Evolutionary conservation across 202 grass and related monocot species (phyloP).

Genomic region (Saccharum hybrid): DNA sequence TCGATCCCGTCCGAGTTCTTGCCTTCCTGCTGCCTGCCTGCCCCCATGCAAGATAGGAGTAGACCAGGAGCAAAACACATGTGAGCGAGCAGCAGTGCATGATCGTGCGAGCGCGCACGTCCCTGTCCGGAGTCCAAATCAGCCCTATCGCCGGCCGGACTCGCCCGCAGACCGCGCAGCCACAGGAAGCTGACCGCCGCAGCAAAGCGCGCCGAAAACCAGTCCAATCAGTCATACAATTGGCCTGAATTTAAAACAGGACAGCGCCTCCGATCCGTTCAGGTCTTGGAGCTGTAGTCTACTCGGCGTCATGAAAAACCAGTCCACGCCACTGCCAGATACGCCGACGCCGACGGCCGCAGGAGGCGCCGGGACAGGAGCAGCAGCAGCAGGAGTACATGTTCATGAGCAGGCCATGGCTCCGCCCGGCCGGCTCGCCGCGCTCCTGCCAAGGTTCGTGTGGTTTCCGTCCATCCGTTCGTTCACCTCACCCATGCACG

Average conservation of each 20-base stretch:
- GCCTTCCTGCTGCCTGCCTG: background rate
- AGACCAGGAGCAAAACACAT: background rate
- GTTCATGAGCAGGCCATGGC: background rate
- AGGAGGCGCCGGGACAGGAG: background rate
- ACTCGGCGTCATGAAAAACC: slow-evolving; percentile 9
- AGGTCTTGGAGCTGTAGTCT: background rate
- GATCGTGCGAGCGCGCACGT: background rate
- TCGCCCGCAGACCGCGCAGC: background rate
- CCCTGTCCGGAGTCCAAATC: background rate
- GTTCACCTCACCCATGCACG: background rate
- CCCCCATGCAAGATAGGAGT: background rate
- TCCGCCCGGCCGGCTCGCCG: background rate
- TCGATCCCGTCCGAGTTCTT: background rate
- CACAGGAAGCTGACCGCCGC: background rate
- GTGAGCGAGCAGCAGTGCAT: background rate
- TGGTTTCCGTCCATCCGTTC: too few species aligned
- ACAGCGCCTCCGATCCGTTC: background rate
- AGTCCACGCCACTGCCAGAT: background rate
- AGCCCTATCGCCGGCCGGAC: too few species aligned
- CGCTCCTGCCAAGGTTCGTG: slow-evolving; percentile 11
- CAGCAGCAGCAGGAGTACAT: background rate
- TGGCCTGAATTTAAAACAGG: background rate
- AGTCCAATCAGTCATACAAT: background rate
- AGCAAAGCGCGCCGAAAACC: background rate
- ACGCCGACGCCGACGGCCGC: background rate